phyloP scores from a whole-genome alignment of 352 stramenopile species.

The Labyrinthula sp. region DNA sequence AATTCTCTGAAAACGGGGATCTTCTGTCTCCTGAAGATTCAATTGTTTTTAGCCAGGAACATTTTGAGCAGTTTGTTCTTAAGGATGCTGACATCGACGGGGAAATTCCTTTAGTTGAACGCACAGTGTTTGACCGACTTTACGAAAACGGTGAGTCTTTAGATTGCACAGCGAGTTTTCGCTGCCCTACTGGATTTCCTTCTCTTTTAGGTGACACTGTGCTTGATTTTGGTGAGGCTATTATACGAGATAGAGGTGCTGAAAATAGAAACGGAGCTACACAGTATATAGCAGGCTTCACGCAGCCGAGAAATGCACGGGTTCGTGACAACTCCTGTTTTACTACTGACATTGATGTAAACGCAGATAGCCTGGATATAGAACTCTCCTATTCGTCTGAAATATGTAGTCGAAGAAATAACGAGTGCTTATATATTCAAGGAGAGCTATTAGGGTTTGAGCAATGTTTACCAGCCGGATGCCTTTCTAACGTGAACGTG shows the following conservation, averaged over 20 bases:
- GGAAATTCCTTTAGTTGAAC: too few species aligned
- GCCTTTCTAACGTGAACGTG: conserved; percentile 21
- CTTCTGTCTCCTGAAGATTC: too few species aligned
- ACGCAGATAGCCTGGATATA: neutral
- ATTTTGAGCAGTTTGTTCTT: conserved; percentile 1
- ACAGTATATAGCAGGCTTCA: conserved; percentile 10
- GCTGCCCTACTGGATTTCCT: neutral
- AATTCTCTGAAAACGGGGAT: too few species aligned
- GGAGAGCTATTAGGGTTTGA: conserved; percentile 6
- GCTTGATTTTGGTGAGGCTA: conserved; percentile 4
- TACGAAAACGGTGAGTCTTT: conserved; percentile 16
- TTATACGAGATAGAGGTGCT: conserved; percentile 1
- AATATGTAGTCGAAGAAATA: conserved; percentile 1
- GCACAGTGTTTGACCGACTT: conserved; percentile 11
- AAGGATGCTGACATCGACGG: too few species aligned
- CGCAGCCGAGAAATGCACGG: conserved; percentile 20
- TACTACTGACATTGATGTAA: conserved; percentile 8
- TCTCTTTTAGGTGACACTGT: neutral
- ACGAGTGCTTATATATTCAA: conserved; percentile 14
- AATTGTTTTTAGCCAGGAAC: conserved; percentile 1
- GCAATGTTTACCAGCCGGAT: conserved; percentile 16
- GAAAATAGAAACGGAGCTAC: conserved; percentile 13
- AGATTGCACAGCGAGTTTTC: too few species aligned
- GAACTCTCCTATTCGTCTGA: conserved; percentile 10
- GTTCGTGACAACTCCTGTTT: conserved; percentile 13